A percentile compares a stretch with the other conserved stretches of the same genome.
Evolutionary conservation across 352 stramenopile genomes (phyloP).

Genomic region (Poterioochromonas sp.): DNA sequence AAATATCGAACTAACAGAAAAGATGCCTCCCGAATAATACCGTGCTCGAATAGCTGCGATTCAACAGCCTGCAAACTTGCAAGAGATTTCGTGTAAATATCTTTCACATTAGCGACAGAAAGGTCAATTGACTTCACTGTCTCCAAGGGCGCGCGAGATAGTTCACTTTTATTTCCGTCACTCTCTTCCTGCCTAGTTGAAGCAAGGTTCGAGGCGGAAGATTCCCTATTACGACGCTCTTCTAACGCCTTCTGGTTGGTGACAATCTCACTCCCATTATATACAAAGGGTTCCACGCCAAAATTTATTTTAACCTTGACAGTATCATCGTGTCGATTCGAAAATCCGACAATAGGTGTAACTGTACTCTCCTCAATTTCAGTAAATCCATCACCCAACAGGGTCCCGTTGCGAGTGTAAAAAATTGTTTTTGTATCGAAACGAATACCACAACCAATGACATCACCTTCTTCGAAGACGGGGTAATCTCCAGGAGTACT

Average conservation of each 20-base stretch:
- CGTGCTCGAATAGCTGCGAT: neutral
- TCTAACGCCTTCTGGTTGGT: neutral
- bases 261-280: conserved; percentile 1
- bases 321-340: conserved; percentile 18
- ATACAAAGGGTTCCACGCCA: conserved; percentile 41
- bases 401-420: conserved; percentile 43
- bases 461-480: conserved; percentile 40
- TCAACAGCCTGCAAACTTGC: neutral
- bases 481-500: conserved; percentile 33
- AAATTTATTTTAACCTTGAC: conserved; percentile 36
- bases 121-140: too few relatives aligned
- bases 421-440: conserved; percentile 37
- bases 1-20: neutral
- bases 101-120: neutral
- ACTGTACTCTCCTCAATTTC: conserved; percentile 37
- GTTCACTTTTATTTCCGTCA: neutral
- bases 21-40: neutral
- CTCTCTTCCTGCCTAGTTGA: too few relatives aligned
- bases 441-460: conserved; percentile 46
- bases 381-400: conserved; percentile 39
- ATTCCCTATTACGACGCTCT: neutral
- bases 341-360: conserved; percentile 42
- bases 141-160: too few relatives aligned
- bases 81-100: neutral
- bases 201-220: neutral